A percentile compares a stretch with the other conserved stretches of the same genome.
Conservation (phyloP, 306 rosid species). For the Boehmeria nivea region DNA sequence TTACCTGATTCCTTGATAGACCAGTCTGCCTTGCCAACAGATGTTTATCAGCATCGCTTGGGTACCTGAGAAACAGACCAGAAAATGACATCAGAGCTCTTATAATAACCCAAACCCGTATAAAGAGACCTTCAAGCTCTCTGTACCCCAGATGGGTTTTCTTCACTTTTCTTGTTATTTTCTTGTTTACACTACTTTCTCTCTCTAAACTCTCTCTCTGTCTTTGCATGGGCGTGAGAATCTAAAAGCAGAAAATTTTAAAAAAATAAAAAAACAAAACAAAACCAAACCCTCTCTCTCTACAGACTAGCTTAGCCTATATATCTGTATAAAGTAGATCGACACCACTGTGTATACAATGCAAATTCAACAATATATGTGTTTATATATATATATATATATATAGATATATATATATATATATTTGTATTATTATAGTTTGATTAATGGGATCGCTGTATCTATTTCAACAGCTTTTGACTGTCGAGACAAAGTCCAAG, state of each 20-base stretch:
- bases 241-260: slow-evolving; percentile 31
- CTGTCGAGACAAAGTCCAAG: slow-evolving; percentile 37
- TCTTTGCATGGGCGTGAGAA: slow-evolving; percentile 72
- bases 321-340: neutral
- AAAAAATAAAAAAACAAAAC: neutral
- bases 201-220: slow-evolving; percentile 7
- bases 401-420: no score
- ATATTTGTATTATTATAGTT: slow-evolving; percentile 17
- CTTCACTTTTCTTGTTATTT: slow-evolving; percentile 15
- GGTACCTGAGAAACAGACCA: slow-evolving; percentile 91
- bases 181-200: slow-evolving; percentile 5
- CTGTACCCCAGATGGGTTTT: slow-evolving; percentile 35
- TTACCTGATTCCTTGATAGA: slow-evolving; percentile 84
- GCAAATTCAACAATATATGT: no score
- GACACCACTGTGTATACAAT: neutral
- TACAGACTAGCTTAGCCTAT: neutral
- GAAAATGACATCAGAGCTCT: slow-evolving; percentile 67
- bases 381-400: no score
- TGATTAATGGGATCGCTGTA: slow-evolving; percentile 14
- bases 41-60: slow-evolving; percentile 97
- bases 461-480: slow-evolving; percentile 32
- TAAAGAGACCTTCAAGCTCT: slow-evolving; percentile 44
- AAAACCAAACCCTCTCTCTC: no score
- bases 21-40: slow-evolving; percentile 92
- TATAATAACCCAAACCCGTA: slow-evolving; percentile 36